phyloP scores from a whole-genome alignment of 108 stramenopile genomes.

The Craspedostauros australis region DNA sequence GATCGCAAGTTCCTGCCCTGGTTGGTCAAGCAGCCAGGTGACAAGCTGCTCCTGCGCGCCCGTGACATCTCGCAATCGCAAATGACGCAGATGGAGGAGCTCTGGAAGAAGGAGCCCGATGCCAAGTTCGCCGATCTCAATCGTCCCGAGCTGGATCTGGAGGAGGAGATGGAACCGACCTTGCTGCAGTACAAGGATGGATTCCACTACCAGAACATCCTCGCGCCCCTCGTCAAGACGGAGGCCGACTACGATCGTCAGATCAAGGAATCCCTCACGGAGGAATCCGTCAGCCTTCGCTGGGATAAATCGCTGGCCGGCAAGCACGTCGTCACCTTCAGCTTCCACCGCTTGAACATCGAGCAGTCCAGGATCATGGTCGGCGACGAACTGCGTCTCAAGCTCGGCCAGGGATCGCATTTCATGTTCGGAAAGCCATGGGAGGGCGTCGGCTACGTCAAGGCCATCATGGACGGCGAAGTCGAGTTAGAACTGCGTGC shows the following conservation, averaged over 20 bases:
- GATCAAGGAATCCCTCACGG: conserved; percentile 88
- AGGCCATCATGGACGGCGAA: conserved; percentile 87
- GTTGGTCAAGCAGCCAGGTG: conserved; percentile 85
- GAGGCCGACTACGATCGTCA: conserved; percentile 98
- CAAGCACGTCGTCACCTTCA: conserved; percentile 80
- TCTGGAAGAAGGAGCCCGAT: conserved; percentile 91
- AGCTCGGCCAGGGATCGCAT: conserved; percentile 69
- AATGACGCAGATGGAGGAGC: conserved; percentile 90
- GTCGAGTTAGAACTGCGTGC: conserved; percentile 79
- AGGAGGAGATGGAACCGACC: conserved; percentile 83
- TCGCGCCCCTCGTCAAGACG: conserved; percentile 95
- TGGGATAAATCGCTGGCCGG: conserved; percentile 93
- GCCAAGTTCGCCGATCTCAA: conserved; percentile 90
- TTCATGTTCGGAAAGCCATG: conserved; percentile 80
- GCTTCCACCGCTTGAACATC: conserved; percentile 64
- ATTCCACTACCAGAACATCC: conserved; percentile 96
- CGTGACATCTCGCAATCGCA: conserved; percentile 85
- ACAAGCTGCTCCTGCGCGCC: conserved; percentile 68
- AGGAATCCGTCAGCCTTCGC: conserved; percentile 79
- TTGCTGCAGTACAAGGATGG: conserved; percentile 92
- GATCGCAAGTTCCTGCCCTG: conserved; percentile 92
- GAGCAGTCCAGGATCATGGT: conserved; percentile 80
- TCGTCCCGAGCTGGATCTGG: conserved; percentile 74
- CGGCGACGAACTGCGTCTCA: conserved; percentile 92
- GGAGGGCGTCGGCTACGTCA: conserved; percentile 90